A percentile compares a stretch with the other conserved stretches of the same genome.
These are phyloP conservation scores for Gnomoniopsis sp. DNA, from an alignment of 2,329 filamentous ascomycete species.

Conservation along the genomic window DNA sequence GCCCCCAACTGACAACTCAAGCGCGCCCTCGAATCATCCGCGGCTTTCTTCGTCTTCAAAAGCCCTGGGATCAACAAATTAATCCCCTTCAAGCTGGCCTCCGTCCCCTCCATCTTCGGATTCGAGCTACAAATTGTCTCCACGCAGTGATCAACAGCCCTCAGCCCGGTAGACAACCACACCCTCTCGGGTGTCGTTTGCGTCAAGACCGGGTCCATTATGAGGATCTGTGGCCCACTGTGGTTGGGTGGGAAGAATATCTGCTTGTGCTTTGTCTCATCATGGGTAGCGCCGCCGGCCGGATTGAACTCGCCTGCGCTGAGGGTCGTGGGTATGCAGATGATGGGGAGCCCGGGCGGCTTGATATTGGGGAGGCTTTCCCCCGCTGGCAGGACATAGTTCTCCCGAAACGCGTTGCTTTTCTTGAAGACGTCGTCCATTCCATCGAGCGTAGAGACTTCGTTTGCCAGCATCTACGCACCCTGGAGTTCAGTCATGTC, in stretches of 20 bases:
- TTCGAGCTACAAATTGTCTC: constrained; percentile 43
- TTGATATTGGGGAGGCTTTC: background rate
- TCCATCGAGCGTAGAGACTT: constrained; percentile 11
- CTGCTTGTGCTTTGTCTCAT: constrained; percentile 20
- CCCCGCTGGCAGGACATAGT: background rate
- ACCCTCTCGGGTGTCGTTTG: constrained; percentile 42
- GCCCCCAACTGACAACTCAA: constrained; percentile 43
- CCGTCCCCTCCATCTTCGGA: constrained; percentile 26
- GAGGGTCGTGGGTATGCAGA: constrained; percentile 22
- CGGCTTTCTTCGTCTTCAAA: constrained; percentile 33
- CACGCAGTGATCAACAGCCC: constrained; percentile 52
- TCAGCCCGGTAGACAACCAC: constrained; percentile 50
- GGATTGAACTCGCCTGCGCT: constrained; percentile 22
- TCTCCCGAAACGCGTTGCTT: background rate
- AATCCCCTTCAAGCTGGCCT: constrained; percentile 35
- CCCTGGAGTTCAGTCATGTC: background rate
- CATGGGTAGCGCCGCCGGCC: constrained; percentile 21
- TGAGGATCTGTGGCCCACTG: constrained; percentile 41
- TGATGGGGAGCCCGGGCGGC: constrained; percentile 18
- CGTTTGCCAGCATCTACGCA: constrained; percentile 19
- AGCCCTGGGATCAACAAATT: constrained; percentile 37
- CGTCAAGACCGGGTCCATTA: constrained; percentile 46
- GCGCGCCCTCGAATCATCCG: constrained; percentile 35
- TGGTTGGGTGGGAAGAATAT: constrained; percentile 27
- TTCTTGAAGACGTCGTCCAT: constrained; percentile 16